Evolutionary conservation across 371 early-diverging fungal species (phyloP), one percentile per base, ranked within the genome.

Genomic region (Mortierella sp.): DNA sequence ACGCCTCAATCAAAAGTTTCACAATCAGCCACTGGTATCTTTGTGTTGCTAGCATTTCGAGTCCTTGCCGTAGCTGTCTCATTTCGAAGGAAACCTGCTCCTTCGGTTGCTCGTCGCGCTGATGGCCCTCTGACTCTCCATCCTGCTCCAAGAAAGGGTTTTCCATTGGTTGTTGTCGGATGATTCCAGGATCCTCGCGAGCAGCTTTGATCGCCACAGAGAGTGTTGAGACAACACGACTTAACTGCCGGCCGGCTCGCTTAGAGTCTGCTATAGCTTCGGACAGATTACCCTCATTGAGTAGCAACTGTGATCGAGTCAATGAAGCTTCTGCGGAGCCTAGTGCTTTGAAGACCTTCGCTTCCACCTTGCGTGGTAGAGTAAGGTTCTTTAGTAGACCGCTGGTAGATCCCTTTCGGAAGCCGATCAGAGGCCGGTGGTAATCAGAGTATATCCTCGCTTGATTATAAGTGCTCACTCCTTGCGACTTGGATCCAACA

Each of bases 1-100:
- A 80, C 8, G 81, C 83, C 17, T 79, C 79, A 21, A 85, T 71
- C 31, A 89, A 46, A 3, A 77, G 67, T n/a, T 55, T 57, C 47
- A 70, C 66, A 10, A 66, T 57, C 6, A 59, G 51, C 70, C 78
- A 77, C 14, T 70, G 78, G 40, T 66, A 62, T 21, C 70, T 27
- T 27, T 69, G 78, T 10, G 57, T 60, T 3, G 62, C 62, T 34
- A 77, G 34, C 17, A 54, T 41, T 24, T 77, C 63, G 2, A 77
- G 41, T 1, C 66, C 67, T 28, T 77, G 50, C n/a, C 57, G 59
- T 4, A 70, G 52, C 13, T 54, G 67, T 44, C 31, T 41, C 27
- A 21, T 65, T 37, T 66, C 72, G 2, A 24, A 48, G 3, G 48
- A 49, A 3, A 39, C 0, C 22, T 46, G 51, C 16, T 52, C 54